Conservation (phyloP, 768 basidiomycete species). For the Phlegmacium glaucopus region DNA sequence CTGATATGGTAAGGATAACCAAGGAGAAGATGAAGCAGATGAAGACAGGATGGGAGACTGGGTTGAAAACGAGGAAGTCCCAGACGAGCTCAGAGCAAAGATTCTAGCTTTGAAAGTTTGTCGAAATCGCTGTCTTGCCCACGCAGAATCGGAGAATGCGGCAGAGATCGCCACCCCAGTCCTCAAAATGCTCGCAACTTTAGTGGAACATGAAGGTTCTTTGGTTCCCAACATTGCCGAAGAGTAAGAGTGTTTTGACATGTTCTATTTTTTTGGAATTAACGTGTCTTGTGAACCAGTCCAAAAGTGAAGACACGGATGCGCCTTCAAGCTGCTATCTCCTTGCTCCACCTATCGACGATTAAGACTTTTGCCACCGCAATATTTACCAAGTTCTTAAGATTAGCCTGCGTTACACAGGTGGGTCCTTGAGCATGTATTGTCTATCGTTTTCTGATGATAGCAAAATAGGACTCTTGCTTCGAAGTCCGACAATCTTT, state of each 20-base stretch:
- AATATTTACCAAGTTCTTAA: slow-evolving; percentile 60
- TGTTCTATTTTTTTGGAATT: not conserved
- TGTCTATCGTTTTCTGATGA: not conserved
- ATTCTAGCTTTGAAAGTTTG: slow-evolving; percentile 77
- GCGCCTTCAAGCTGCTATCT: slow-evolving; percentile 79
- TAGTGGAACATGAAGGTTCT: slow-evolving; percentile 70
- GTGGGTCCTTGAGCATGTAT: slow-evolving; percentile 39
- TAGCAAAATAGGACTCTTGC: slow-evolving; percentile 65
- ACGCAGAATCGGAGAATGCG: slow-evolving; percentile 54
- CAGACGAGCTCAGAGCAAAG: slow-evolving; percentile 61
- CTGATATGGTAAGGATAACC: slow-evolving; percentile 34
- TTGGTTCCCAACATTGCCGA: slow-evolving; percentile 43
- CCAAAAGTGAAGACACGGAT: slow-evolving; percentile 69
- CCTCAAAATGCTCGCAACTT: slow-evolving; percentile 66
- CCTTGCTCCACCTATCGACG: slow-evolving; percentile 73
- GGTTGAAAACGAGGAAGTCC: slow-evolving; percentile 64
- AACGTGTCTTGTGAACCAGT: slow-evolving; percentile 29
- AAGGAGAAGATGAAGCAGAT: slow-evolving; percentile 20
- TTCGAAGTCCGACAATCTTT: slow-evolving; percentile 82
- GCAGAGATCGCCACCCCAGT: slow-evolving; percentile 71
- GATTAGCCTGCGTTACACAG: slow-evolving; percentile 72
- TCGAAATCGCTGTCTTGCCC: slow-evolving; percentile 75
- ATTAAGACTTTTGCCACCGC: slow-evolving; percentile 53
- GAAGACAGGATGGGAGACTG: slow-evolving; percentile 51
- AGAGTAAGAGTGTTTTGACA: slow-evolving; percentile 34